Percentiles rank a stretch among this genome's conserved stretches.
Conservation (phyloP, 192 early-diverging fungal species). For the Rhizophlyctis rosea region DNA sequence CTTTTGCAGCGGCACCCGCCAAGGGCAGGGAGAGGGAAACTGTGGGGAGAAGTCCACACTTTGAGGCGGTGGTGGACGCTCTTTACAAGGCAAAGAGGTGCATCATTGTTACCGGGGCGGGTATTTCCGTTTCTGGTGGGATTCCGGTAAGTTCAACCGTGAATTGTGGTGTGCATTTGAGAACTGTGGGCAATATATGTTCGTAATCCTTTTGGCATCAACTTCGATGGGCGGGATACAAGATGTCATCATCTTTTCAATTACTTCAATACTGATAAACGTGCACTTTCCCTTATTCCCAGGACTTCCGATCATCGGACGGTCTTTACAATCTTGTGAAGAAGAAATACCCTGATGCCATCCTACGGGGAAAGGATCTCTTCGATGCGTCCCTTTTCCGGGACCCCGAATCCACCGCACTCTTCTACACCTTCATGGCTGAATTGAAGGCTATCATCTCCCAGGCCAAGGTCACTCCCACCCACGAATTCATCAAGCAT, state of each 20-base stretch:
- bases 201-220: too few relatives aligned
- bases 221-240: too few relatives aligned
- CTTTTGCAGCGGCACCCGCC: too few relatives aligned
- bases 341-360: slow-evolving; percentile 62
- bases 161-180: slow-evolving; percentile 2
- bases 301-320: slow-evolving; percentile 82
- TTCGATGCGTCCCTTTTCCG: slow-evolving; percentile 83
- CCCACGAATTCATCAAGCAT: slow-evolving; percentile 81
- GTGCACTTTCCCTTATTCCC: too few relatives aligned
- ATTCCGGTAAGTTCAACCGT: slow-evolving; percentile 57
- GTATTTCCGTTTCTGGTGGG: slow-evolving; percentile 83
- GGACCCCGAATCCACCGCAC: slow-evolving; percentile 54
- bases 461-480: slow-evolving; percentile 72
- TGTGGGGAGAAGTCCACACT: too few relatives aligned
- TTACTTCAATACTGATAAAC: too few relatives aligned
- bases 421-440: slow-evolving; percentile 76
- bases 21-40: too few relatives aligned
- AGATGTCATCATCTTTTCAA: too few relatives aligned
- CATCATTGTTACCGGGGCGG: slow-evolving; percentile 82
- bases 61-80: slow-evolving; percentile 21
- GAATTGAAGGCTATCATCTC: slow-evolving; percentile 73
- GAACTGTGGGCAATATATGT: too few relatives aligned
- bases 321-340: slow-evolving; percentile 87
- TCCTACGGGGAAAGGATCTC: slow-evolving; percentile 76
- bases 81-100: slow-evolving; percentile 29